Evolutionary conservation across 495 filamentous ascomycete genomes (phyloP), one percentile per base, ranked within the genome.

Genomic region (Podospora didyma): DNA sequence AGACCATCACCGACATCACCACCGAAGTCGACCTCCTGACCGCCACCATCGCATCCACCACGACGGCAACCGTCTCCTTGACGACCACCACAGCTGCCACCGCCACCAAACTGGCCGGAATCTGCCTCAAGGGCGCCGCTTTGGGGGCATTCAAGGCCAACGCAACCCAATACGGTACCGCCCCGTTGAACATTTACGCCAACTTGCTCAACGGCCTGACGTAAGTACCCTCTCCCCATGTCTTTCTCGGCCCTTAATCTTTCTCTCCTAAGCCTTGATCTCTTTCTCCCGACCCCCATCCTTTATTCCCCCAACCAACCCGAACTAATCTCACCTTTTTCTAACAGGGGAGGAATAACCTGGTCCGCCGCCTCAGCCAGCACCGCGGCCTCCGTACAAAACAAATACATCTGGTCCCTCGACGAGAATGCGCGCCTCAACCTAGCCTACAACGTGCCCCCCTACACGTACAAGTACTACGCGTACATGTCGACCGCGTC

Each of bases 401-500:
- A 53, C 34, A 46, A 48, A 31, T 61, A 46, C 49, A 49, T 53
- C 49, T 54, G 31, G 19, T 14, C 35, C 14, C 16, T 61, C 5
- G 59, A 61, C 56, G 20, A 12, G 17, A 19, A 31, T 9, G 55
- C 54, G 10, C 28, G 17, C 22, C 49, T 61, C 3, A 19, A 52
- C 49, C 41, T 61, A 22, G 54, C 49, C 10, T 45, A 61, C 45
- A 52, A n/a, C 2, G 2, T 61, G 1, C 20, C 45, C 14, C 50
- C 59, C 2, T 58, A 58, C 24, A 12, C 22, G 16, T 58, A 61
- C 23, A 39, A 10, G 20, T 61, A 57, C 35, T 57, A 53, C 20
- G 12, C 37, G 16, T 61, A 51, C 35, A 12, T 61, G 17, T 42
- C 49, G 19, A 58, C 46, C 16, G 23, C 37, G 14, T 22, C 51